These are phyloP conservation scores for Neofusicoccum laricinum DNA, from an alignment of 2,329 filamentous ascomycete species.

Conservation along the genomic window DNA sequence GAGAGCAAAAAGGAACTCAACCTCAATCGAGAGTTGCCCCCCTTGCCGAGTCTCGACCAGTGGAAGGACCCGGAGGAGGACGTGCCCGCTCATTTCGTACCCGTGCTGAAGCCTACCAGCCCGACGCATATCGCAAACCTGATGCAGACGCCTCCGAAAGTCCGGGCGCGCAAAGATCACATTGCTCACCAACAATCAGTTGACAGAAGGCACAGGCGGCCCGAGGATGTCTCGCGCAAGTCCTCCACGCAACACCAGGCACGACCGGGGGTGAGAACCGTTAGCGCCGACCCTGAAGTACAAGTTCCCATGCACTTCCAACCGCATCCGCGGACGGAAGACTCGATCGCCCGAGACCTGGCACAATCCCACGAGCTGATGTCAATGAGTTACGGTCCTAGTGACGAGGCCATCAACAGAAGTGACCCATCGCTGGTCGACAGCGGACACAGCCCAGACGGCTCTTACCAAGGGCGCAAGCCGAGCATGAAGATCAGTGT, in stretches of 20 bases:
- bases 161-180: neutral
- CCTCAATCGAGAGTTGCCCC: slow-evolving; percentile 48
- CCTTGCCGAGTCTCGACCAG: slow-evolving; percentile 45
- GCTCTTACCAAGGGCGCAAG: slow-evolving; percentile 19
- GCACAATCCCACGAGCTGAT: slow-evolving; percentile 20
- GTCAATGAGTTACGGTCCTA: slow-evolving; percentile 25
- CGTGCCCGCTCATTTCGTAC: slow-evolving; percentile 15
- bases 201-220: neutral
- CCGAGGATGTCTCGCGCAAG: neutral
- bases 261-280: neutral
- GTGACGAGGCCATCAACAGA: slow-evolving; percentile 22
- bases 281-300: neutral
- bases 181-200: slow-evolving; percentile 4
- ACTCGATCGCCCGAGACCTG: slow-evolving; percentile 1
- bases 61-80: slow-evolving; percentile 27
- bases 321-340: neutral
- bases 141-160: slow-evolving; percentile 17
- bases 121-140: slow-evolving; percentile 19
- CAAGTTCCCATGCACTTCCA: neutral
- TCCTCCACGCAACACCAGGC: neutral
- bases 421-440: slow-evolving; percentile 16
- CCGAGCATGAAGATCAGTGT: slow-evolving; percentile 25
- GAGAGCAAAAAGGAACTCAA: slow-evolving; percentile 37
- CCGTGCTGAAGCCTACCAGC: slow-evolving; percentile 2
- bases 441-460: slow-evolving; percentile 14